Percentiles rank a stretch among this genome's conserved stretches.
These are phyloP conservation scores for Phytophthora meadii DNA, from an alignment of 352 stramenopile genomes.

Conservation along the genomic window DNA sequence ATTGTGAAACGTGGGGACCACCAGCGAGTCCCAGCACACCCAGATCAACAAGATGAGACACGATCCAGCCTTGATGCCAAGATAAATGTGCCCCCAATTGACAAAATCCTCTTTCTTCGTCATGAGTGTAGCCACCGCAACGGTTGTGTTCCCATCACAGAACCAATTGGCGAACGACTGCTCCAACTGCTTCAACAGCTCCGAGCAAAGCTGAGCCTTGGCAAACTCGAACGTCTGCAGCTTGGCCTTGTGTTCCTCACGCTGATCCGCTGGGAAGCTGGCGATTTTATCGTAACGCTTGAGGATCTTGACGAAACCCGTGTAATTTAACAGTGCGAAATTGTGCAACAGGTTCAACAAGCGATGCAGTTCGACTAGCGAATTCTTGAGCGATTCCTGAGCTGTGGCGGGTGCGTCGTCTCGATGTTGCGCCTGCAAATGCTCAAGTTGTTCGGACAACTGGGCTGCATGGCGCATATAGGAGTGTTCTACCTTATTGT, in stretches of 20 bases:
- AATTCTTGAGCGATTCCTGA: conserved; percentile 93
- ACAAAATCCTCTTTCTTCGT: conserved; percentile 78
- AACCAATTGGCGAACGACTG: conserved; percentile 75
- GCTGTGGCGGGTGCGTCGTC: conserved; percentile 58
- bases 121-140: conserved; percentile 84
- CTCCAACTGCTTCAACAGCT: conserved; percentile 69
- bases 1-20: conserved; percentile 79
- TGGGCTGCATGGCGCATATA: conserved; percentile 89
- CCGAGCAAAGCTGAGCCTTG: conserved; percentile 53
- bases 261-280: conserved; percentile 44
- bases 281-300: conserved; percentile 94
- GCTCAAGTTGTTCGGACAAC: conserved; percentile 82
- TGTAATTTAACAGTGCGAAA: conserved; percentile 98
- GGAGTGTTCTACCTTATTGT: conserved; percentile 93
- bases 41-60: conserved; percentile 88
- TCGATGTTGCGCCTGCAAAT: conserved; percentile 80
- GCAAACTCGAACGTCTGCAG: conserved; percentile 72
- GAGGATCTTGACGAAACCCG: conserved; percentile 97
- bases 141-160: conserved; percentile 72
- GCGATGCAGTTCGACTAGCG: conserved; percentile 94
- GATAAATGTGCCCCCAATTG: conserved; percentile 84
- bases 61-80: conserved; percentile 85
- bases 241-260: conserved; percentile 52
- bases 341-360: conserved; percentile 95
- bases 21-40: conserved; percentile 96